These are phyloP conservation scores for Malus hybrid DNA, from an alignment of 331 rosid species.

Conservation along the genomic window DNA sequence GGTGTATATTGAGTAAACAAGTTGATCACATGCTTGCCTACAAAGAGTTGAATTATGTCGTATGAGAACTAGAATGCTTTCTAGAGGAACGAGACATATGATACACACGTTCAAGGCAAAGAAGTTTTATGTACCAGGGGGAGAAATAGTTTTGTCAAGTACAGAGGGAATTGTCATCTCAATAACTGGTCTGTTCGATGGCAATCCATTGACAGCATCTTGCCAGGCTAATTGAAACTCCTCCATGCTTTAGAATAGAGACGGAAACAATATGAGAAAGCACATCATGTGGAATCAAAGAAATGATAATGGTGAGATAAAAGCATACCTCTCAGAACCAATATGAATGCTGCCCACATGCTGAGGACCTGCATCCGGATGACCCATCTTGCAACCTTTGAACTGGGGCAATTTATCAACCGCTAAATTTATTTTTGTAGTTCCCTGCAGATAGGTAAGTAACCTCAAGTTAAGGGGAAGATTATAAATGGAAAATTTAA, in stretches of 20 bases:
- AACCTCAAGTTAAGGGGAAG: not conserved
- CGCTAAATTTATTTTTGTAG: constrained; percentile 91
- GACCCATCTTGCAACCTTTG: constrained; percentile 46
- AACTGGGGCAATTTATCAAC: constrained; percentile 82
- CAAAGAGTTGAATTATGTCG: constrained; percentile 2
- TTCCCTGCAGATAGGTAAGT: constrained; percentile 43
- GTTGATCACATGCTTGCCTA: constrained; percentile 88
- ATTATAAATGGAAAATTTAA: not conserved
- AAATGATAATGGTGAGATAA: not conserved
- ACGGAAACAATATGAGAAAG: not conserved
- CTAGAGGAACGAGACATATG: not conserved
- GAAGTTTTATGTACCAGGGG: constrained; percentile 54
- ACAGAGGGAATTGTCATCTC: constrained; percentile 98
- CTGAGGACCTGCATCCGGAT: constrained; percentile 68
- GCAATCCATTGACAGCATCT: constrained; percentile 77
- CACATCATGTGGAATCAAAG: not conserved
- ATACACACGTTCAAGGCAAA: not conserved
- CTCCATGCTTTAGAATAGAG: constrained; percentile 58
- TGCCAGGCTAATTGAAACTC: constrained; percentile 78
- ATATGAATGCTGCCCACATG: constrained; percentile 89
- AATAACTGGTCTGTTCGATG: constrained; percentile 72
- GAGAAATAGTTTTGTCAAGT: constrained; percentile 84
- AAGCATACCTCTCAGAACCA: constrained; percentile 77
- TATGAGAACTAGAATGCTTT: not conserved
- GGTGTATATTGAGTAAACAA: constrained; percentile 90